A percentile compares a stretch with the other conserved stretches of the same genome.
Evolutionary conservation across 2,329 filamentous ascomycete genomes (phyloP).

Genomic region (Tolypocladium endophyticum): DNA sequence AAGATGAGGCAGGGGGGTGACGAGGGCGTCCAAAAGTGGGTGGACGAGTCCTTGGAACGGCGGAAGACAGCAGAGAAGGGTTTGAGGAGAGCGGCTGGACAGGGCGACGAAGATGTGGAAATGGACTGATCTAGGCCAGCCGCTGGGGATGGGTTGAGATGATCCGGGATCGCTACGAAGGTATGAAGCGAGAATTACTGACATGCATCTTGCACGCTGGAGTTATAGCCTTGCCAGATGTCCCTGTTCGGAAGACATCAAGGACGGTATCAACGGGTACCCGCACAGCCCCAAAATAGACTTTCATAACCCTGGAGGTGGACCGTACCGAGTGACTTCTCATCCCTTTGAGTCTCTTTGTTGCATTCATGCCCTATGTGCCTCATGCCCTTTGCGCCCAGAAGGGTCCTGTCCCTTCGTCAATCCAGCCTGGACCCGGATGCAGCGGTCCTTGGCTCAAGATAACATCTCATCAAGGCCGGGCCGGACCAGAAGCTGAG

Average conservation of each 20-base stretch:
- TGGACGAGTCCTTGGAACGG: constrained; percentile 54
- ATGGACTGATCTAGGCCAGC: constrained; percentile 18
- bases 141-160: neutral
- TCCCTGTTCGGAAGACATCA: neutral
- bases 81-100: constrained; percentile 16
- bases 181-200: neutral
- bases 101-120: constrained; percentile 28
- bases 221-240: neutral
- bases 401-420: neutral
- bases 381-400: neutral
- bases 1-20: constrained; percentile 60
- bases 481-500: neutral
- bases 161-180: neutral
- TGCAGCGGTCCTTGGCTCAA: neutral
- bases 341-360: neutral
- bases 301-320: neutral
- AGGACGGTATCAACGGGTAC: neutral
- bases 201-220: neutral
- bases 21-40: constrained; percentile 60
- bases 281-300: neutral
- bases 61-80: constrained; percentile 31
- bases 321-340: neutral
- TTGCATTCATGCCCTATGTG: neutral
- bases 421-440: neutral
- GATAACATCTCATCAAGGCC: neutral